Evolutionary conservation across 2,329 filamentous ascomycete genomes (phyloP).

Genomic region (Epichloe glyceriae): DNA sequence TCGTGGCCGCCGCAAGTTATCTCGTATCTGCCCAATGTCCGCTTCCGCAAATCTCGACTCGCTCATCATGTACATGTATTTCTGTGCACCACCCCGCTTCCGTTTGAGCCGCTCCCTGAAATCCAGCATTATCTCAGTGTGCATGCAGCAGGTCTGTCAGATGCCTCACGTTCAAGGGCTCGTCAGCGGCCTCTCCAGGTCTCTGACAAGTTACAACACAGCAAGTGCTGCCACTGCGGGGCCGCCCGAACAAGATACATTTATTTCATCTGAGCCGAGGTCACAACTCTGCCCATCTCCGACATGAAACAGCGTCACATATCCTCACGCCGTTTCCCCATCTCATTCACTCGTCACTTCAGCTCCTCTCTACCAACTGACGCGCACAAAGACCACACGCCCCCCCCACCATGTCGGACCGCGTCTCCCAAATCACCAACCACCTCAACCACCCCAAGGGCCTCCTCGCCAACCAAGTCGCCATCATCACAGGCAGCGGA

Average conservation of each 20-base stretch:
- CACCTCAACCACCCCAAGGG: constrained; percentile 77
- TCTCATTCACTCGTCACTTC: background rate
- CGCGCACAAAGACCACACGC: background rate
- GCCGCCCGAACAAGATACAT: background rate
- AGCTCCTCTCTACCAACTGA: too few species aligned
- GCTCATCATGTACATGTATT: background rate
- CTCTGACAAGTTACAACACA: too few species aligned
- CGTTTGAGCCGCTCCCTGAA: background rate
- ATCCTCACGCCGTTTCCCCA: background rate
- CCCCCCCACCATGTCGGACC: constrained; percentile 32
- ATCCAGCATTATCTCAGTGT: background rate
- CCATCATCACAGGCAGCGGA: constrained; percentile 77
- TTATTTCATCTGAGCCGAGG: background rate
- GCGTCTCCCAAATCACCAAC: constrained; percentile 57
- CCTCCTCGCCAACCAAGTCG: constrained; percentile 65
- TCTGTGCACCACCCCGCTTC: background rate
- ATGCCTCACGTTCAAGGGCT: too few species aligned
- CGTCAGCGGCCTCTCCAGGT: too few species aligned
- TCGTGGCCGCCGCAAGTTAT: background rate
- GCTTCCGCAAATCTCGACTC: background rate
- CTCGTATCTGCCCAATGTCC: background rate
- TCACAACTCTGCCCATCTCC: background rate
- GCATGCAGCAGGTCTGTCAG: background rate
- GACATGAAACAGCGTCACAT: background rate
- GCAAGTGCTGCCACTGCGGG: background rate